phyloP scores from a whole-genome alignment of 2,329 filamentous ascomycete genomes.

The Lachnellula hyalina region DNA sequence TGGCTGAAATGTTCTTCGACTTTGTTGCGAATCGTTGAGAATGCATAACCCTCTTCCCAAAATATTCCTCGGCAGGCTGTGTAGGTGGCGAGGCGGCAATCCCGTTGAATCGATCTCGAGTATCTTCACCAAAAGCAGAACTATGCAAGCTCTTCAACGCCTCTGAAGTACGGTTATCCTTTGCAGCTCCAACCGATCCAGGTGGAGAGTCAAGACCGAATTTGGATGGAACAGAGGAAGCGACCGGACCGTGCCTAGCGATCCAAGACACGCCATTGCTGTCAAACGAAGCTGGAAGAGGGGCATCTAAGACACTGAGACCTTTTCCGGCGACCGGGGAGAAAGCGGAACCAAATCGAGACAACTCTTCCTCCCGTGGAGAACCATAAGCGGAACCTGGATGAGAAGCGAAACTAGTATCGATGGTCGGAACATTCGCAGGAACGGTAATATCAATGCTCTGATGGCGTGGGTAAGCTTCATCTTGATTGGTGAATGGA shows the following conservation, averaged over 20 bases:
- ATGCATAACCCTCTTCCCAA: conserved; percentile 67
- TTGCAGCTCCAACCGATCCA: conserved; percentile 60
- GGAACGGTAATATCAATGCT: conserved; percentile 42
- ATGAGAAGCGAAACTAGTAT: conserved; percentile 48
- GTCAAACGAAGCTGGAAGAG: conserved; percentile 90
- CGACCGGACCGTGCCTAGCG: conserved; percentile 83
- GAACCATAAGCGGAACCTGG: conserved; percentile 69
- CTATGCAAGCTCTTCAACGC: conserved; percentile 59
- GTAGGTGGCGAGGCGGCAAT: conserved; percentile 38
- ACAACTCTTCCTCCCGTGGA: conserved; percentile 64
- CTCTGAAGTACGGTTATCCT: conserved; percentile 56
- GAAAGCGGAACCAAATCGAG: conserved; percentile 63
- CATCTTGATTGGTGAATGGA: conserved; percentile 48
- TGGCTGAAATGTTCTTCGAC: conserved; percentile 63
- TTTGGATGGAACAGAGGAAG: conserved; percentile 85
- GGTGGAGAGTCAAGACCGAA: conserved; percentile 86
- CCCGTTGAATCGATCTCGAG: conserved; percentile 57
- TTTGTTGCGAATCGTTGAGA: conserved; percentile 60
- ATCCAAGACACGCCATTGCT: conserved; percentile 92
- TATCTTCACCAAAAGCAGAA: conserved; percentile 58
- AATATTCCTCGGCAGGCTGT: conserved; percentile 50
- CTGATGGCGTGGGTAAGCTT: conserved; percentile 46
- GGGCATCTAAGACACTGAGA: conserved; percentile 88
- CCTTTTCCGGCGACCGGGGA: conserved; percentile 68
- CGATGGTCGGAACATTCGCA: conserved; percentile 49